Evolutionary conservation across 1,284 basidiomycete species (phyloP).

Genomic region (Microbotryum lychnidis-dioicae): DNA sequence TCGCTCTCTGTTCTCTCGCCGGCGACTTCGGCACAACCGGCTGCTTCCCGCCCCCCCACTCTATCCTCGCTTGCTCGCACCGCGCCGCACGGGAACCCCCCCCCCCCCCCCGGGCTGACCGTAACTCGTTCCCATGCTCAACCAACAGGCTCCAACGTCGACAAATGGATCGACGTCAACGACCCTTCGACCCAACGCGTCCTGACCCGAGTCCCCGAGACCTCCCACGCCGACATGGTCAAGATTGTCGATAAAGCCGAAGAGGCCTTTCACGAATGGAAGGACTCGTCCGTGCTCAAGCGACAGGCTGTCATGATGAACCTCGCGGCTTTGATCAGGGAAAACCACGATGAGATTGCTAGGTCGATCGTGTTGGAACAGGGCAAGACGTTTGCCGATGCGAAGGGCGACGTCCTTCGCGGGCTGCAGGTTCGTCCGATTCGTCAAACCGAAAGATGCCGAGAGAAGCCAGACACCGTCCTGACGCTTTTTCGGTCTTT

Average conservation of each 20-base stretch:
- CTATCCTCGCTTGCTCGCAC: not conserved
- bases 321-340: constrained; percentile 41
- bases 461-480: not conserved
- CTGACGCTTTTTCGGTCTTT: not conserved
- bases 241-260: constrained; percentile 77
- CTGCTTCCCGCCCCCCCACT: not conserved
- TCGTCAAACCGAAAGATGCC: not conserved
- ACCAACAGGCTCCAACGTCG: constrained; percentile 1
- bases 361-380: constrained; percentile 37
- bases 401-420: constrained; percentile 86
- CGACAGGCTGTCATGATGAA: constrained; percentile 85
- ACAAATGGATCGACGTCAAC: constrained; percentile 32
- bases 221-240: constrained; percentile 71
- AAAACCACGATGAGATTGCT: constrained; percentile 44
- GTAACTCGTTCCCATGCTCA: not conserved
- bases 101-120: not conserved
- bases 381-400: constrained; percentile 54
- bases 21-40: not conserved
- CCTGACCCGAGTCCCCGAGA: constrained; percentile 81
- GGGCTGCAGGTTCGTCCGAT: constrained; percentile 50
- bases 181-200: constrained; percentile 48
- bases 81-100: too few relatives aligned
- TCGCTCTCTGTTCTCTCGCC: too few relatives aligned
- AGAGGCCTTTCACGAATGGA: constrained; percentile 86
- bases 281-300: constrained; percentile 69